Base-by-base conservation (phyloP, 768 basidiomycete species). In the Boletus speciosus region DNA sequence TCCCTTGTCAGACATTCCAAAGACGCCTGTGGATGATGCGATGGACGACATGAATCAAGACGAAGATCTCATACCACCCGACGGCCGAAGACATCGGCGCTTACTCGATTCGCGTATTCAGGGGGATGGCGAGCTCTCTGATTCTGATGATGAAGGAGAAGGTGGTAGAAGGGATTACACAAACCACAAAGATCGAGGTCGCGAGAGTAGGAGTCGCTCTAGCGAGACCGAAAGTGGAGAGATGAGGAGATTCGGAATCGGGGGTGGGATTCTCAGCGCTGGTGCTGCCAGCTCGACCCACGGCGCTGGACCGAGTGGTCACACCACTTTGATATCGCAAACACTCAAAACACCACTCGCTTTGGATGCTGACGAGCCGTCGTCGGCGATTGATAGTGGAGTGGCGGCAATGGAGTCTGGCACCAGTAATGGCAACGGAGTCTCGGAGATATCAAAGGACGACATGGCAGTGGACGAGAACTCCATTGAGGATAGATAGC, bases 101-200 rank as follows among this genome's bases (percentile, higher is more conserved):
- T 71, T 93, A 9, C 81, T 94, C 34, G 96, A 99, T 67, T 81
- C 85, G 23, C 78, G 86, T 23, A 78, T 88, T 56, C 93, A 94
- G 67, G 82, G 81, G 5, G 93, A 96, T 38, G 89, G 88, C 21
- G 92, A 95, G 64, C 78, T 97, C 12, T 97, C 93, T 7, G 97
- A 99, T 69, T 98, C 97, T 2, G 97, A 99, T 59, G 97, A 99
- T 67, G 97, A 99, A 72, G 95, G 93, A 16, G 88, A 89, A 61
- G 94, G 91, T 42, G 90, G 86, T 1, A 80, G 94, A 51, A 78
- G 86, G 54, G 79, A 93, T 61, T 84, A 85, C 54, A 73, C 80
- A 9, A 74, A 74, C 36, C 82, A 88, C 67, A 76, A 78, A 27
- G 78, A 83, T 34, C 74, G 74, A 23, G 82, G 81, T 46, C 69